Conservation (phyloP, 2,329 filamentous ascomycete species). For the Remersonia thermophila region DNA sequence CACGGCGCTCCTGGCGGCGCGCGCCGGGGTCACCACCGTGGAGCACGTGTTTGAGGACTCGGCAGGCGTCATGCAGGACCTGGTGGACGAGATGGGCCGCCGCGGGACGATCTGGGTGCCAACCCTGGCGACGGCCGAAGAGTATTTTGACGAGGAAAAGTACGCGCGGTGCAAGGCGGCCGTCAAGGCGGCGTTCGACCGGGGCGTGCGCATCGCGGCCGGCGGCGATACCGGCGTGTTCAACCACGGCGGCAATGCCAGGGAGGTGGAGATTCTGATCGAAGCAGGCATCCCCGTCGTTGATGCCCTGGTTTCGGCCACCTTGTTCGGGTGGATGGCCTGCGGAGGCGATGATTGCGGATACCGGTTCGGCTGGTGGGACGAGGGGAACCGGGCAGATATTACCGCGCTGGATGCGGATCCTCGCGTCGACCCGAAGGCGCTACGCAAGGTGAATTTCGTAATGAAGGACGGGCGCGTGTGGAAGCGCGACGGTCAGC, state of each 20-base stretch:
- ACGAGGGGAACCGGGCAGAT: constrained; percentile 36
- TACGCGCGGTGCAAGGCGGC: constrained; percentile 25
- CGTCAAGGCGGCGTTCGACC: constrained; percentile 31
- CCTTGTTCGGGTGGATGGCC: constrained; percentile 41
- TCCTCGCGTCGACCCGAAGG: constrained; percentile 26
- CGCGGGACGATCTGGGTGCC: constrained; percentile 39
- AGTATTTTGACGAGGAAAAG: constrained; percentile 15
- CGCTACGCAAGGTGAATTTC: constrained; percentile 36
- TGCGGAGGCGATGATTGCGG: constrained; percentile 41
- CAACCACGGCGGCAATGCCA: constrained; percentile 37
- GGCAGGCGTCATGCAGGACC: constrained; percentile 25
- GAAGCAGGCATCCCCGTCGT: constrained; percentile 36
- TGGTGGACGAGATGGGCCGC: constrained; percentile 31
- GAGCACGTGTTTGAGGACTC: constrained; percentile 28
- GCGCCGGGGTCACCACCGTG: constrained; percentile 34
- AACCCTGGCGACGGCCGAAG: constrained; percentile 35
- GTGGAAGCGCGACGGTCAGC: constrained; percentile 25
- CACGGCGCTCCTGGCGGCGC: constrained; percentile 32
- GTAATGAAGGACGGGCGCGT: constrained; percentile 46
- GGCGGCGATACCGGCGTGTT: constrained; percentile 44
- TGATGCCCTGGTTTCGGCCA: constrained; percentile 37
- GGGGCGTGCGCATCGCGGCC: constrained; percentile 36
- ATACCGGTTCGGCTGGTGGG: constrained; percentile 38
- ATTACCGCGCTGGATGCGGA: constrained; percentile 37
- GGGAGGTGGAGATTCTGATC: constrained; percentile 43